phyloP scores from a whole-genome alignment of 208 protist genomes.

The Crithidia bombi region DNA sequence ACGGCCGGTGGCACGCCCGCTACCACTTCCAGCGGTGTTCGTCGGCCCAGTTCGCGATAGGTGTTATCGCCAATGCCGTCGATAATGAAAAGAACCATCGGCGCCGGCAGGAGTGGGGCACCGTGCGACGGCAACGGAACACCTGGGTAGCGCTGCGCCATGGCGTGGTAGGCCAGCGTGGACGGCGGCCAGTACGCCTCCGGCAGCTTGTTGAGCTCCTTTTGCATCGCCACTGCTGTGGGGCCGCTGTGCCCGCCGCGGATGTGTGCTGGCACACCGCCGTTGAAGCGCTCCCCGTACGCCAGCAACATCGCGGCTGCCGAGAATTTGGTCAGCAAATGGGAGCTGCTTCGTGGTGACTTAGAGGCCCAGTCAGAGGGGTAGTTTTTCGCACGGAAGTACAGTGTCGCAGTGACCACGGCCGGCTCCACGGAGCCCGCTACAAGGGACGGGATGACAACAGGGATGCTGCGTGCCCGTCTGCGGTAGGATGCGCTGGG shows the following conservation, averaged over 20 bases:
- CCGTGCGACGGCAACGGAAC: conserved; percentile 29
- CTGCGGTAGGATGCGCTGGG: conserved; percentile 23
- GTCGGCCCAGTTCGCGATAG: conserved; percentile 52
- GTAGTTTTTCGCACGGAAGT: conserved; percentile 56
- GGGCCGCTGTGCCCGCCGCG: conserved; percentile 1
- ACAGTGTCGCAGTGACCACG: conserved; percentile 37
- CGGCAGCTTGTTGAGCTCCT: conserved; percentile 34
- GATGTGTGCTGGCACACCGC: conserved; percentile 46
- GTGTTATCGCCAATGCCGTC: conserved; percentile 77
- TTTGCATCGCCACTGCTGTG: conserved; percentile 24
- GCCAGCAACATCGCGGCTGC: conserved; percentile 34
- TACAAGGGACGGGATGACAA: not conserved
- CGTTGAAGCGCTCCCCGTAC: conserved; percentile 54
- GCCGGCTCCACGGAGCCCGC: not conserved
- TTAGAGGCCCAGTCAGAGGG: conserved; percentile 48
- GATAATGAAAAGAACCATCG: conserved; percentile 78
- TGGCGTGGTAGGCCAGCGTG: conserved; percentile 27
- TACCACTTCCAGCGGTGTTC: conserved; percentile 78
- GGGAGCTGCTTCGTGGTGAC: conserved; percentile 34
- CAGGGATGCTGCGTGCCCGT: not conserved
- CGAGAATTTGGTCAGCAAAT: conserved; percentile 43
- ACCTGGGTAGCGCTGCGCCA: not conserved
- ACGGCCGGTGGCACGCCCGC: conserved; percentile 39
- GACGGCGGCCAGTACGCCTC: conserved; percentile 35
- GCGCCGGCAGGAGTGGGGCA: conserved; percentile 48